Conservation (phyloP, 805 yeast genomes). For the Zygosaccharomyces bailii region DNA sequence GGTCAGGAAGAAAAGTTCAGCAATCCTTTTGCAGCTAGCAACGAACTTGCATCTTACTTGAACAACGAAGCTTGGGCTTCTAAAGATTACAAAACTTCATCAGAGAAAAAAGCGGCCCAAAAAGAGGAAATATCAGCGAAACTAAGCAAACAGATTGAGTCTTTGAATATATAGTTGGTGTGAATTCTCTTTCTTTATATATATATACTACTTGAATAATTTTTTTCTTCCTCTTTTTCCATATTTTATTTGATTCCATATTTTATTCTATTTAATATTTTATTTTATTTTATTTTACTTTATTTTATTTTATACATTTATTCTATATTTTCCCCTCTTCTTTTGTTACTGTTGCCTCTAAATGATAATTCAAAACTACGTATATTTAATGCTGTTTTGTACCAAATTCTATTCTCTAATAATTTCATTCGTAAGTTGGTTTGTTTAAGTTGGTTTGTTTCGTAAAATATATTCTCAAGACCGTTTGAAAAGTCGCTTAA, state of each 20-base stretch:
- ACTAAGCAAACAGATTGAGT: slow-evolving; percentile 5
- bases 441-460: too few species aligned
- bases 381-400: background rate
- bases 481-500: slow-evolving; percentile 13
- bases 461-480: background rate
- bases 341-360: too few species aligned
- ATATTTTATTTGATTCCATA: background rate
- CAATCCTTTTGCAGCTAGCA: slow-evolving; percentile 19
- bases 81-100: slow-evolving; percentile 1
- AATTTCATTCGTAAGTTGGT: too few species aligned
- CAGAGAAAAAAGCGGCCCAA: background rate
- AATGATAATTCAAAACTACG: background rate
- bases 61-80: slow-evolving; percentile 27
- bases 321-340: too few species aligned
- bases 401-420: too few species aligned
- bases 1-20: slow-evolving; percentile 22
- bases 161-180: slow-evolving; percentile 2
- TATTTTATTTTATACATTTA: too few species aligned
- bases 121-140: background rate
- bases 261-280: too few species aligned
- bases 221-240: background rate
- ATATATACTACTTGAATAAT: too few species aligned
- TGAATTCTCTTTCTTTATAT: too few species aligned
- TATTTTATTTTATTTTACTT: too few species aligned
- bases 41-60: slow-evolving; percentile 26